phyloP scores from a whole-genome alignment of 768 basidiomycete genomes.

The Boletus rex-veris region DNA sequence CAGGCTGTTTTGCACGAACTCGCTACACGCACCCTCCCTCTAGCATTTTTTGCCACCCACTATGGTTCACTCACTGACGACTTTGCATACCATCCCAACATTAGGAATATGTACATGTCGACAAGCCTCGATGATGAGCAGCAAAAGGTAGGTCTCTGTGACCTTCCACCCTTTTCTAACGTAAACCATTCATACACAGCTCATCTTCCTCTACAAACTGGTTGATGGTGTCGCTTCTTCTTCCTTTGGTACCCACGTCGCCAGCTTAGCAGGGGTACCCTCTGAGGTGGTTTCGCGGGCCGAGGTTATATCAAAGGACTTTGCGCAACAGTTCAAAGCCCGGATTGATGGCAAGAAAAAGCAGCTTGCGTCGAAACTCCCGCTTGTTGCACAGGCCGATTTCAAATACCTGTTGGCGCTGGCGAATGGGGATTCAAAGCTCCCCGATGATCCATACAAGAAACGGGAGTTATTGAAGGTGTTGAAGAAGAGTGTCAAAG shows the following conservation, averaged over 20 bases:
- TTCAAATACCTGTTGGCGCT: slow-evolving; percentile 75
- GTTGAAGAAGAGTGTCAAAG: slow-evolving; percentile 45
- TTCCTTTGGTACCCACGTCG: slow-evolving; percentile 93
- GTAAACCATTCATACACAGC: slow-evolving; percentile 38
- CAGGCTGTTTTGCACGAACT: slow-evolving; percentile 92
- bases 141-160: slow-evolving; percentile 56
- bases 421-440: slow-evolving; percentile 47
- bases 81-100: slow-evolving; percentile 87
- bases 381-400: slow-evolving; percentile 84
- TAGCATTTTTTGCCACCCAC: slow-evolving; percentile 97
- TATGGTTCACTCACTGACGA: slow-evolving; percentile 96
- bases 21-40: slow-evolving; percentile 85
- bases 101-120: slow-evolving; percentile 94
- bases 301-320: slow-evolving; percentile 80
- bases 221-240: slow-evolving; percentile 82
- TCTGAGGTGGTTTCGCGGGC: slow-evolving; percentile 82
- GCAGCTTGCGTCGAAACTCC: slow-evolving; percentile 54
- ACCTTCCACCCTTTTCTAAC: not conserved
- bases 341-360: slow-evolving; percentile 59
- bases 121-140: slow-evolving; percentile 92
- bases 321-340: slow-evolving; percentile 84
- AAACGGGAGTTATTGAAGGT: slow-evolving; percentile 50
- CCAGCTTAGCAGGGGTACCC: slow-evolving; percentile 91
- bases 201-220: slow-evolving; percentile 94
- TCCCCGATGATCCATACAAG: slow-evolving; percentile 54